These are phyloP conservation scores for Malus sieversii DNA, from an alignment of 306 rosid species.

Conservation along the genomic window DNA sequence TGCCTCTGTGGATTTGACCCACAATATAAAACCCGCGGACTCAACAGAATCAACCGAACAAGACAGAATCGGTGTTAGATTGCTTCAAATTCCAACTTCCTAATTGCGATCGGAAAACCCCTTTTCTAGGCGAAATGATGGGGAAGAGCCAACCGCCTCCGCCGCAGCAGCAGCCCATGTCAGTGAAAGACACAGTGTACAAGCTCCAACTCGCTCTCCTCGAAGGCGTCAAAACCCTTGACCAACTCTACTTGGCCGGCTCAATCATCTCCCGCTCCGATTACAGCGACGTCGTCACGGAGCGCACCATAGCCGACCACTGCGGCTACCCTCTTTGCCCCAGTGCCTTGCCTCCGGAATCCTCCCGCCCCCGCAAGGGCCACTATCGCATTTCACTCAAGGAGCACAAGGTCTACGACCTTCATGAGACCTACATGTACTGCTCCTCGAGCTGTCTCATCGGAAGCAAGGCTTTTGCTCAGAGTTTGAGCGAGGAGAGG, in stretches of 20 bases:
- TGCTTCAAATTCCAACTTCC: neutral
- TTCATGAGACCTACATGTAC: constrained; percentile 62
- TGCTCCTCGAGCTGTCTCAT: constrained; percentile 68
- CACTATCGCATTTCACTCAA: constrained; percentile 64
- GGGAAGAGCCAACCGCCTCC: constrained; percentile 25
- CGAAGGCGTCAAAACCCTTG: constrained; percentile 54
- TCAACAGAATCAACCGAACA: neutral
- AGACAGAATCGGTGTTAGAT: neutral
- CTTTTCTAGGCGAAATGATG: constrained; percentile 21
- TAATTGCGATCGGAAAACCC: neutral
- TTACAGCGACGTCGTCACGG: constrained; percentile 76
- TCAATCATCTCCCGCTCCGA: constrained; percentile 68
- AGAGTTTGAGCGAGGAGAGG: constrained; percentile 56
- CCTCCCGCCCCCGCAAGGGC: constrained; percentile 45
- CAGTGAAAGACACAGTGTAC: constrained; percentile 50
- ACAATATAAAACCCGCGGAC: neutral
- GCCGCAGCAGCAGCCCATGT: neutral
- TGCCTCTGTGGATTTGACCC: neutral
- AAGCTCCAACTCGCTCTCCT: constrained; percentile 64
- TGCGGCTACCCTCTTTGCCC: constrained; percentile 66
- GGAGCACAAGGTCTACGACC: constrained; percentile 81
- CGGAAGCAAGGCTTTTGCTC: constrained; percentile 58
- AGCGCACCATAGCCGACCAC: constrained; percentile 51
- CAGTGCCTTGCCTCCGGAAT: constrained; percentile 42
- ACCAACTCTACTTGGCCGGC: constrained; percentile 73